Base-by-base conservation (phyloP, 345 rosid genomes). In the Euphorbia lathyris region DNA sequence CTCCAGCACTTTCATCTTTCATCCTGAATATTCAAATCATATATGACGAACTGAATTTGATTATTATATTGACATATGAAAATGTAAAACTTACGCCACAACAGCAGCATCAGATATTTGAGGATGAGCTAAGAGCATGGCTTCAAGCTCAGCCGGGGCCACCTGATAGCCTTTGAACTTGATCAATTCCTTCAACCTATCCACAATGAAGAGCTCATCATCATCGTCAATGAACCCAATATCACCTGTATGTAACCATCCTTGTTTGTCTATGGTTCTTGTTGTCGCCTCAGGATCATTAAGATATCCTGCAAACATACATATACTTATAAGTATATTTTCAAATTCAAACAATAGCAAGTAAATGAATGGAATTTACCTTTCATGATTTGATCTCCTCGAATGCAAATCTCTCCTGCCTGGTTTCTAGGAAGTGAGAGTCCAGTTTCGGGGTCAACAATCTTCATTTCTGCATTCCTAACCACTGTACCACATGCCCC, bases 331-430 rank as follows among this genome's bases (percentile, higher is more conserved):
- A n/a, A n/a, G n/a, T n/a, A 34, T 34, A 7, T 34, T 3, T 34
- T 34, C 38, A 34, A 34, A 34, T 2, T 34, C 38, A 34, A 34
- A 34, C 38, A 34, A 34, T 34, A 34, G 38, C 38, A 34, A 34
- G 38, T 34, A 34, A 34, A 34, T 34, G 2, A 45, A 45, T 45
- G 12, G 11, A 16, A 12, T 45, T 3, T 38, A 91, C 97, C 98
- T 71, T 88, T 92, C 98, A 92, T 94, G 84, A 94, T 87, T 59
- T 94, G 98, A 71, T 78, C 26, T 16, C 98, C 98, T 63, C 96
- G 63, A 17, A 94, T 78, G 73, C 98, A 94, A 29, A 92, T 87
- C 69, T 94, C 98, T 0, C 98, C 97, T 13, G 96, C 63, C 58
- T 82, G 74, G 73, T 88, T 92, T 1, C 86, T 78, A 0, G 91